Base-by-base conservation (phyloP, 2,329 filamentous ascomycete genomes). In the Monosporascus sp. region DNA sequence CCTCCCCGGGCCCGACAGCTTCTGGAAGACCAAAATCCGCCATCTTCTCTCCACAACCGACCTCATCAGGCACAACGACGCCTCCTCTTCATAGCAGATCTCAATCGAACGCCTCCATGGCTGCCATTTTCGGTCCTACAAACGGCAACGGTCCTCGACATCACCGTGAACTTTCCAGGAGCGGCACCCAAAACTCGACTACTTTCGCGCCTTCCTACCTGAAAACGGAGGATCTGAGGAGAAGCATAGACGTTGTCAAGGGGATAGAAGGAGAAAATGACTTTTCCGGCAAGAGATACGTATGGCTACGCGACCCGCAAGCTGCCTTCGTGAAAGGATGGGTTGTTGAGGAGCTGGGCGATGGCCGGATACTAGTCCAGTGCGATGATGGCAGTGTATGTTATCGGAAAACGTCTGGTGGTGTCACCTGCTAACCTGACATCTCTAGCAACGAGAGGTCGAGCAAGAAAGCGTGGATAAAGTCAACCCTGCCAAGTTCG, bases 401-500 rank as follows among this genome's bases (percentile, higher is more conserved):
- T 75, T 37, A 52, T 22, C 5, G n/a, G 16, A 16, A 35, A 37
- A 35, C 49, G 17, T 38, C 48, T 24, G 16, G 11, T 45, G 52
- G 48, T 56, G 35, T 48, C 4, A 24, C 19, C 7, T 40, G 20
- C 59, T 66, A 44, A 68, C 59, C 44, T 19, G 14, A 22, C 11
- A 31, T 20, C 9, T 52, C 27, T 61, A 94, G 85, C 91, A 96
- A 84, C 87, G 91, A 61, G 89, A 96, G 67, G 87, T 94, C 49
- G 87, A 93, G 60, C 75, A 82, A 50, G 92, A 97, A 64, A 88
- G 85, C 63, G 91, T 97, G 61, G 95, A 99, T 78, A 97, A 97
- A 74, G 95, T 99, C 76, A 99, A 99, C 73, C 94, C 94, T 47
- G 93, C 93, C 66, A 99, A 99, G 70, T 99, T 99, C 74, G 94